Evolutionary conservation across 306 rosid species (phyloP), one percentile per base, ranked within the genome.

Genomic region (Fagus sylvatica): DNA sequence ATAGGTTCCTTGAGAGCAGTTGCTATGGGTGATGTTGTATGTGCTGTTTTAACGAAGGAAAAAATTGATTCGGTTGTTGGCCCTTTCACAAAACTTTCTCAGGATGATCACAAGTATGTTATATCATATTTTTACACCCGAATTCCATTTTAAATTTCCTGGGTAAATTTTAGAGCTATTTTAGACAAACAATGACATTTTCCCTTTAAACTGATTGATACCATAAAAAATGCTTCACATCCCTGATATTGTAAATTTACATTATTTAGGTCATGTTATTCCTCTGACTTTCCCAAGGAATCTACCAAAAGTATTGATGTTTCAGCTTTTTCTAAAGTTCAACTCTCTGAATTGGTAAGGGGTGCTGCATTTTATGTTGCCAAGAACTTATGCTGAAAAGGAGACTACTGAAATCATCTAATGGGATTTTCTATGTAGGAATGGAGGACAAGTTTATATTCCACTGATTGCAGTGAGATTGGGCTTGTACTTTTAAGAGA

Each of bases 31-130:
- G 90, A 91, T 67, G 98, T 93, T 76, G 81, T 90, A 69, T 95
- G 98, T 79, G 87, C 91, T 78, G 54, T 93, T 84, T 84, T 95
- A 75, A 91, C 98, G 6, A 95, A 93, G 89, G 98, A 91, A 61
- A 89, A 88, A 8, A 91, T 95, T 82, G 97, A 93, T 81, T 93
- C 96, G 22, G 96, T 86, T 13, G 80, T 91, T 85, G 98, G 99
- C 80, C 92, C 97, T 82, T 70, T 91, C 65, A 78, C 82, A 68
- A 93, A 87, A 88, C 77, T 91, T 78, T 79, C 97, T 78, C 91
- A 72, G 71, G 91, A 92, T 78, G 93, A 87, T 78, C 88, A 78
- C 72, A 93, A 87, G 99, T 92, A 92, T 61, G 91, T 84, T 81
- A 64, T 54, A 7, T 81, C 51, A 39, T 70, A 10, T 60, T 43